A percentile compares a stretch with the other conserved stretches of the same genome.
phyloP scores from a whole-genome alignment of 306 rosid species.

The Bauhinia variegata region DNA sequence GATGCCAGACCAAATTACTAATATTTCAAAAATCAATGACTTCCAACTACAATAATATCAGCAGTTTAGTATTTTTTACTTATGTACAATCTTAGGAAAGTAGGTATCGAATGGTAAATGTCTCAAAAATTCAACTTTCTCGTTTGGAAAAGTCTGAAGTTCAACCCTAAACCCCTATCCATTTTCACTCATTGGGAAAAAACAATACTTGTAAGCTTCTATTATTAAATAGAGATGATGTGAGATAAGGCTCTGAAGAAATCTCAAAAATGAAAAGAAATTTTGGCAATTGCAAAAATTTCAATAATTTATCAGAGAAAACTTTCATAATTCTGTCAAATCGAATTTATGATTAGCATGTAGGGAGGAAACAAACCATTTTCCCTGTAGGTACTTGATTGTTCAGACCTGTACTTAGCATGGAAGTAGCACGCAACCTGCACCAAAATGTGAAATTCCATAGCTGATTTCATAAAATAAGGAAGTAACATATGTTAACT shows the following conservation, averaged over 20 bases:
- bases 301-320: neutral
- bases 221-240: neutral
- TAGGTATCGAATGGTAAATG: neutral
- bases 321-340: neutral
- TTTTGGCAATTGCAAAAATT: neutral
- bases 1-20: conserved; percentile 12
- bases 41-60: neutral
- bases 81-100: neutral
- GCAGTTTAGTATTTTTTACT: neutral
- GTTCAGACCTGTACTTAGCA: conserved; percentile 69
- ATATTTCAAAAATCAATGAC: neutral
- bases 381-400: conserved; percentile 63
- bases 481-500: neutral
- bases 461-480: conserved; percentile 3
- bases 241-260: neutral
- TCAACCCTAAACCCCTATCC: neutral
- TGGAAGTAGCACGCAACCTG: conserved; percentile 79
- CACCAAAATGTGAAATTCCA: conserved; percentile 42
- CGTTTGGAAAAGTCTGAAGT: neutral
- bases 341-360: neutral
- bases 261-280: conserved; percentile 1
- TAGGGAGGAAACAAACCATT: conserved; percentile 62
- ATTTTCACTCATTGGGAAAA: neutral
- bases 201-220: neutral
- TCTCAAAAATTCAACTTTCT: conserved; percentile 11